These are phyloP conservation scores for Epichloe gansuensis DNA, from an alignment of 2,329 filamentous ascomycete genomes.

Conservation along the genomic window DNA sequence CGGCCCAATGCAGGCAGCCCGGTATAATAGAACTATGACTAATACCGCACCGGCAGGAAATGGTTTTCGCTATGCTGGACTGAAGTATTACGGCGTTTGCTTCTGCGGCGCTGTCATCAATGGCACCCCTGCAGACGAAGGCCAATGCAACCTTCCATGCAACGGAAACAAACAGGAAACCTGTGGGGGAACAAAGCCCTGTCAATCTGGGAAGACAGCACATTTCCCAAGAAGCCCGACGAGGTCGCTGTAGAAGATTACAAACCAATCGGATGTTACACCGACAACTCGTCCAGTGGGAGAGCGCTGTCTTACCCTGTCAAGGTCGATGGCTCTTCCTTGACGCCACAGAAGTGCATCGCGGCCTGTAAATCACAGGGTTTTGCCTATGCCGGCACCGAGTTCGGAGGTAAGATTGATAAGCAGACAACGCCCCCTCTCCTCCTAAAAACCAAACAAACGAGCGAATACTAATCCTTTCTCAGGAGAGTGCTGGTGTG, in stretches of 20 bases:
- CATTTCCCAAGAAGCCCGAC: conserved; percentile 30
- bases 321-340: conserved; percentile 20
- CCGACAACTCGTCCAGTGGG: conserved; percentile 28
- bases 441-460: too few relatives aligned
- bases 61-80: conserved; percentile 37
- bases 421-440: too few relatives aligned
- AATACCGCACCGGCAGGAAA: conserved; percentile 23
- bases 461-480: too few relatives aligned
- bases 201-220: conserved; percentile 37
- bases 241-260: conserved; percentile 39
- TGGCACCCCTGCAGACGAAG: conserved; percentile 37
- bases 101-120: conserved; percentile 40
- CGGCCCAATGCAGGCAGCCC: neutral
- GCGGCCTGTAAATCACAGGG: conserved; percentile 29
- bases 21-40: neutral
- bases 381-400: conserved; percentile 36
- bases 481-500: too few relatives aligned
- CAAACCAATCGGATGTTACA: conserved; percentile 50
- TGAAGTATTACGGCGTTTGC: conserved; percentile 40
- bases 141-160: conserved; percentile 46
- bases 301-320: conserved; percentile 34
- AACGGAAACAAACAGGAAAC: conserved; percentile 30
- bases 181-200: conserved; percentile 37
- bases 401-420: conserved; percentile 17
- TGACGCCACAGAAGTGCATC: conserved; percentile 33